Evolutionary conservation across 306 rosid genomes (phyloP), one percentile per base, ranked within the genome.

Genomic region (Carpinus viminea): DNA sequence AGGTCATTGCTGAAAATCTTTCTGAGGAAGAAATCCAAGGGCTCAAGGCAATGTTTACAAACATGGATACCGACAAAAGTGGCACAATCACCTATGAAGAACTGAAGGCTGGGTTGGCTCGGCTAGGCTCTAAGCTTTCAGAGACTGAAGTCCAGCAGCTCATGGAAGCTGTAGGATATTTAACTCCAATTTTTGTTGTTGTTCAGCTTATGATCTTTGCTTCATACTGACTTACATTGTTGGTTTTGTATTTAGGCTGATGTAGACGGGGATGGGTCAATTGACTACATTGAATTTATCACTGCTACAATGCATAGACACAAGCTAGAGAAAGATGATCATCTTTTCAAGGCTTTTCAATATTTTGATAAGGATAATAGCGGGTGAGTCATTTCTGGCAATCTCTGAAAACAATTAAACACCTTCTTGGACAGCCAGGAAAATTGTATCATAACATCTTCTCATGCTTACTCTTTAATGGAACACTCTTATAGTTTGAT

Each of bases 1-100:
- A 94, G 98, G 98, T 94, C 64, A 94, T 94, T 70, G 98, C 97
- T 1, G 94, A 94, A 83, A 90, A 87, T 83, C 96, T 94, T 77
- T 90, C 96, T 41, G 87, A 76, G 80, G 98, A 92, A 85, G 98
- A 94, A 86, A 92, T 94, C 75, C 96, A 90, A 83, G 98, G 98
- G 70, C 86, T 94, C 86, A 92, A 88, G 83, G 84, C 93, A 61
- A 88, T 88, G 98, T 93, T 93, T 76, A 87, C 85, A 70, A 93
- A 93, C 83, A 87, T 93, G 54, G 98, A 93, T 81, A 91, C 97
- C 0, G 95, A 93, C 84, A 86, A 91, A 1, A 93, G 93, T 64
- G 98, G 98, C 83, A 88, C 93, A 72, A 93, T 93, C 83, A 93
- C 97, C 38, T 93, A 90, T 70, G 95, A 92, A 21, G 97, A 93